Evolutionary conservation across 768 basidiomycete genomes (phyloP).

Genomic region (Suillus clintonianus): DNA sequence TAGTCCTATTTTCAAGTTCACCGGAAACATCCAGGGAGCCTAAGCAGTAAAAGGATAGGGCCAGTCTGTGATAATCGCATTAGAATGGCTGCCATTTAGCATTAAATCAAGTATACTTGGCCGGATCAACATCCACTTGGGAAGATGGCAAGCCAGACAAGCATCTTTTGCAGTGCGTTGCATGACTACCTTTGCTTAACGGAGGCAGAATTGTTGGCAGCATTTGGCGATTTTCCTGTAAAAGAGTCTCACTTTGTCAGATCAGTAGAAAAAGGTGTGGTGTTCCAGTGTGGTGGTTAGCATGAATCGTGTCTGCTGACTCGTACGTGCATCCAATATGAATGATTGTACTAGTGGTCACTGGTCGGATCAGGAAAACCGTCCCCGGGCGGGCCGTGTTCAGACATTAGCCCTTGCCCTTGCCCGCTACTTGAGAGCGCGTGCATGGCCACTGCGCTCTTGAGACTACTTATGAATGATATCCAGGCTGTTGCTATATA

Average conservation of each 20-base stretch:
- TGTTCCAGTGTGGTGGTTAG: not conserved
- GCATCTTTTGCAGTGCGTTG: slow-evolving; percentile 67
- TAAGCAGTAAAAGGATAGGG: slow-evolving; percentile 86
- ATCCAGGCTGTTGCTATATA: no score
- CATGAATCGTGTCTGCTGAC: not conserved
- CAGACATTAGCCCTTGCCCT: not conserved
- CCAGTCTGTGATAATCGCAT: slow-evolving; percentile 54
- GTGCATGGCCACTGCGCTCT: not conserved
- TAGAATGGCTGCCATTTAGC: slow-evolving; percentile 9
- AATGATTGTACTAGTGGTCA: not conserved
- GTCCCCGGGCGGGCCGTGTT: not conserved
- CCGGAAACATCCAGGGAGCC: slow-evolving; percentile 80
- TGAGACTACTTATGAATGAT: no score
- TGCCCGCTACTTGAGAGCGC: not conserved
- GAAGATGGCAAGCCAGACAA: slow-evolving; percentile 69
- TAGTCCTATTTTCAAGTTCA: slow-evolving; percentile 43
- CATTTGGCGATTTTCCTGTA: not conserved
- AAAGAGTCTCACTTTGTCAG: not conserved
- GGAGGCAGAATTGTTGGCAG: slow-evolving; percentile 11
- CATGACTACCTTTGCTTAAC: slow-evolving; percentile 55
- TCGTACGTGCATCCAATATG: not conserved
- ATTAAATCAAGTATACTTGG: slow-evolving; percentile 49
- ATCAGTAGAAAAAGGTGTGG: not conserved
- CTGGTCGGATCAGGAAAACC: not conserved
- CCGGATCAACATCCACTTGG: slow-evolving; percentile 70